Conservation (phyloP, 139 green algal species). For the Chlamydomonas incerta region DNA sequence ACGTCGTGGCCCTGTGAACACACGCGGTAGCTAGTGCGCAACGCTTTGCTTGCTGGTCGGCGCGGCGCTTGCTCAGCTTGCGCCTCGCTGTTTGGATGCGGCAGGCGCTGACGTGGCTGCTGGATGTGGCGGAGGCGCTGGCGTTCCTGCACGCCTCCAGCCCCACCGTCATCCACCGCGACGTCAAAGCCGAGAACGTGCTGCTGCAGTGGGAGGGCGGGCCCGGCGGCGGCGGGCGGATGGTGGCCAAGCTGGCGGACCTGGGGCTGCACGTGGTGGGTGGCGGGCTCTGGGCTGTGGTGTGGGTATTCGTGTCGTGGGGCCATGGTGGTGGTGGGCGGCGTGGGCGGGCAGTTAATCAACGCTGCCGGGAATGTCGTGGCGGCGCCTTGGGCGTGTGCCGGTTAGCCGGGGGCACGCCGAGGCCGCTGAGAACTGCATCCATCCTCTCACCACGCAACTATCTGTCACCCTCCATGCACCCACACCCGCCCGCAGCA, state of each 20-base stretch:
- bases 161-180: background rate
- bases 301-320: background rate
- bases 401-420: no score
- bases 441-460: no score
- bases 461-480: no score
- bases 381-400: no score
- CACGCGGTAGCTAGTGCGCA: background rate
- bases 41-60: no score
- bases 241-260: conserved; percentile 18
- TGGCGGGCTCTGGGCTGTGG: background rate
- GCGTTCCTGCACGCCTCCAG: background rate
- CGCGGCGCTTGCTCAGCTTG: background rate
- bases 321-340: no score
- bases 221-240: background rate
- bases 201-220: background rate
- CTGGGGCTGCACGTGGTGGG: conserved; percentile 23
- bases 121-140: conserved; percentile 12
- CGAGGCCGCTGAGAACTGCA: no score
- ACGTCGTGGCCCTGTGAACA: no score
- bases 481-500: no score
- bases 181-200: conserved; percentile 25
- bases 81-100: background rate
- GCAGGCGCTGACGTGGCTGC: background rate
- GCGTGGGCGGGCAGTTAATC: no score
- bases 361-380: no score